These are phyloP conservation scores for Skeletonema menzelii DNA, from an alignment of 108 stramenopile genomes.

Conservation along the genomic window DNA sequence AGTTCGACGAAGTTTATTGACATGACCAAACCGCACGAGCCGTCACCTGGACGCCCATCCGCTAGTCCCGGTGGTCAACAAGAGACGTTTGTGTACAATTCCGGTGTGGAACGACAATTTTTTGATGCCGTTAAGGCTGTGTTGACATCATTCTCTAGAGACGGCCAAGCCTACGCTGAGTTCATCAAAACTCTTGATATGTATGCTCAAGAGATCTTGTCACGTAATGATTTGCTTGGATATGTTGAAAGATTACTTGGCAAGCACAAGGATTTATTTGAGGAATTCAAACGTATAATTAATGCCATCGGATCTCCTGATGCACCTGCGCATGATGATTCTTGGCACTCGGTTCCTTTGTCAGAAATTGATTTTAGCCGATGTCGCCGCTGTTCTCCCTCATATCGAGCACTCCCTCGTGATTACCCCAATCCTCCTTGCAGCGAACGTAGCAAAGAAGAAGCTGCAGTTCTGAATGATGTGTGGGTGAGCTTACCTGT, in stretches of 20 bases:
- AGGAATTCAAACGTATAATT: constrained; percentile 94
- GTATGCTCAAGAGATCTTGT: constrained; percentile 93
- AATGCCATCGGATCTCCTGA: constrained; percentile 67
- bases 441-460: constrained; percentile 82
- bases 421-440: constrained; percentile 93
- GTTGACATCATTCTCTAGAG: constrained; percentile 76
- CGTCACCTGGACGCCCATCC: constrained; percentile 5
- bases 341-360: constrained; percentile 89
- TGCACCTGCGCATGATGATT: constrained; percentile 71
- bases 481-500: constrained; percentile 95
- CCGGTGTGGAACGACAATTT: constrained; percentile 89
- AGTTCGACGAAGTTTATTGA: constrained; percentile 62
- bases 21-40: constrained; percentile 58
- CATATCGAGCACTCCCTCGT: constrained; percentile 95
- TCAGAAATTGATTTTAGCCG: constrained; percentile 90
- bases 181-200: constrained; percentile 94
- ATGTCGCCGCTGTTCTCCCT: constrained; percentile 88
- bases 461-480: constrained; percentile 92
- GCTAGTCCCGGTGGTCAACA: constrained; percentile 20
- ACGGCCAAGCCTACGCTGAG: constrained; percentile 93
- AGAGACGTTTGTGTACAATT: constrained; percentile 80
- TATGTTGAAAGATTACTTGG: constrained; percentile 92
- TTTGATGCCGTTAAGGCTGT: constrained; percentile 88
- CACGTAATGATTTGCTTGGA: constrained; percentile 87
- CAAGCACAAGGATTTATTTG: constrained; percentile 89